These are phyloP conservation scores for Cladophialophora exuberans DNA, from an alignment of 2,329 filamentous ascomycete species.

Conservation along the genomic window DNA sequence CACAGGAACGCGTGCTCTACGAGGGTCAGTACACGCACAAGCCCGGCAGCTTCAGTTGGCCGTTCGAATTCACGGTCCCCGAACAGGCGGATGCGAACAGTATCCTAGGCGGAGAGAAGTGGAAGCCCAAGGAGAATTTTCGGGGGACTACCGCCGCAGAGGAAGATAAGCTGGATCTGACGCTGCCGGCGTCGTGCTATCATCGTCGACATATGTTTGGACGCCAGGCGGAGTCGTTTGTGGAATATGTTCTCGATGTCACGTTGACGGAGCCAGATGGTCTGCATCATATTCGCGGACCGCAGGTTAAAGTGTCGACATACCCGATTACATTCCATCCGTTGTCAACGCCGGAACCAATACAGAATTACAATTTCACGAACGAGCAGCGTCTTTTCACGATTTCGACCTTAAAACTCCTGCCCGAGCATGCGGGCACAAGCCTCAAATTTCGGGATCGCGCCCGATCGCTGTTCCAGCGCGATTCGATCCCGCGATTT, in stretches of 20 bases:
- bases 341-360: conserved; percentile 27
- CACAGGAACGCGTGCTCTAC: conserved; percentile 24
- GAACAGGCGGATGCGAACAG: conserved; percentile 21
- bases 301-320: conserved; percentile 21
- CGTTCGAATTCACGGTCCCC: conserved; percentile 28
- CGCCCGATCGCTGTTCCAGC: conserved; percentile 29
- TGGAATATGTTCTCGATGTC: conserved; percentile 31
- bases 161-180: conserved; percentile 21
- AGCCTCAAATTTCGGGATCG: conserved; percentile 23
- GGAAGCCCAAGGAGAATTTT: conserved; percentile 29
- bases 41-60: conserved; percentile 29
- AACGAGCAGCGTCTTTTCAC: conserved; percentile 20
- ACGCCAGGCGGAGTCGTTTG: conserved; percentile 23
- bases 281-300: conserved; percentile 22
- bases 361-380: conserved; percentile 18
- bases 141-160: conserved; percentile 15
- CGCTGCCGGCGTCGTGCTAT: conserved; percentile 26
- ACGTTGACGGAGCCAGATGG: conserved; percentile 29
- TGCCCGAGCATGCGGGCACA: conserved; percentile 24
- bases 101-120: conserved; percentile 24
- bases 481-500: conserved; percentile 25
- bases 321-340: conserved; percentile 27
- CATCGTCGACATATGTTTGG: conserved; percentile 24
- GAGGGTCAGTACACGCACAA: conserved; percentile 31
- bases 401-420: conserved; percentile 26